phyloP scores from a whole-genome alignment of 1,284 basidiomycete species.

The Sporisorium reilianum region DNA sequence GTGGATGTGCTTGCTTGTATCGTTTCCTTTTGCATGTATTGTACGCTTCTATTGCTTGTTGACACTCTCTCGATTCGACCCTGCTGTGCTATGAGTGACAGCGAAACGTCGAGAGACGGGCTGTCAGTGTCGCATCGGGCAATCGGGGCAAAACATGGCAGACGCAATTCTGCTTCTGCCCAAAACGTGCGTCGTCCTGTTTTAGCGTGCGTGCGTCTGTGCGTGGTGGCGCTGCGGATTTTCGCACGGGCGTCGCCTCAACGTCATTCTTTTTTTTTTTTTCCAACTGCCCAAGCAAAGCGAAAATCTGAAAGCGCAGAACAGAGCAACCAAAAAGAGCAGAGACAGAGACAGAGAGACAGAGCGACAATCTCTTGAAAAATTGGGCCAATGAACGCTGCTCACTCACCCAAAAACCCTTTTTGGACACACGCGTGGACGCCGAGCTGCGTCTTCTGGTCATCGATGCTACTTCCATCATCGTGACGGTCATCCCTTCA shows the following conservation, averaged over 20 bases:
- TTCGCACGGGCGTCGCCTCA: constrained; percentile 6
- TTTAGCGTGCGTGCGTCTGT: constrained; percentile 4
- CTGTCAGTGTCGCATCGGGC: too few species aligned
- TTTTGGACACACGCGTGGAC: constrained; percentile 1
- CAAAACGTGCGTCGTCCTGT: background rate
- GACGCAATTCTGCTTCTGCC: too few species aligned
- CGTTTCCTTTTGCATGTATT: background rate
- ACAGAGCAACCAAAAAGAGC: too few species aligned
- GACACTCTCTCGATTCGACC: background rate
- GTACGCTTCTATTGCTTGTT: background rate
- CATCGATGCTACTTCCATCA: too few species aligned
- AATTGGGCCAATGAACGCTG: constrained; percentile 24
- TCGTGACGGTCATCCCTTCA: background rate
- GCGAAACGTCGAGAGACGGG: too few species aligned
- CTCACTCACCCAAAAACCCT: constrained; percentile 22
- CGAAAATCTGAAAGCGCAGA: too few species aligned
- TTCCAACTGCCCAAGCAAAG: background rate
- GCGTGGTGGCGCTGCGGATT: background rate
- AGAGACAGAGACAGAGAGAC: background rate
- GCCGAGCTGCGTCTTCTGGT: too few species aligned
- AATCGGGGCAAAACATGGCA: background rate
- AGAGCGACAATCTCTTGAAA: background rate
- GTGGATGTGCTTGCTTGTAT: background rate
- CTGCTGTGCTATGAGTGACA: background rate
- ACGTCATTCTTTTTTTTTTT: constrained; percentile 7